Base-by-base conservation (phyloP, 495 filamentous ascomycete species). In the Diplogelasinospora grovesii region DNA sequence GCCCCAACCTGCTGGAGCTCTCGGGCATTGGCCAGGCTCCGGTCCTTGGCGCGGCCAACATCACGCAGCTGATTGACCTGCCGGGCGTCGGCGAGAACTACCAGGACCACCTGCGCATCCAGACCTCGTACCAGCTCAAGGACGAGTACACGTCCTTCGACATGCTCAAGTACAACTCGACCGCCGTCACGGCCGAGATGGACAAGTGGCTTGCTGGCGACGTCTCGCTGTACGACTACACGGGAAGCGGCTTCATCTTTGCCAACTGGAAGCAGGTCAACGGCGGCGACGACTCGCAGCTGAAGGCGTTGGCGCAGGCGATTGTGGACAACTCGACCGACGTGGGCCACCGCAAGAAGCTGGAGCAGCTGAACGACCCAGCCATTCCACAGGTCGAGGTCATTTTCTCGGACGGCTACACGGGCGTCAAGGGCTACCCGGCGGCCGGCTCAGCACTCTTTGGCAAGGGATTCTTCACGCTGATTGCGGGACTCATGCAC, bases 1-100 rank as follows among this genome's bases (percentile, higher is more conserved):
- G 71, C 5, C 74, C 77, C 8, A 56, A 62, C 6, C 55, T 81
- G 8, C 61, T 80, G 8, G 76, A 81, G 52, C 57, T 73, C 0
- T 82, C 78, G 0, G 76, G 78, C 6, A 60, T 81, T 36, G 78
- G 76, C 26, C 45, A 56, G 22, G 14, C 37, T 3, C 31, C 35
- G 8, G 46, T 75, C 13, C 52, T 77, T 2, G 26, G 56, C 9
- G 39, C 54, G 3, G 61, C 65, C 19, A 48, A 54, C 4, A 69
- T 77, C 22, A 46, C 56, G 1, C 43, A 61, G 4, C 51, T 60
- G 8, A 33, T 65, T 1, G 60, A 71, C 47, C 53, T 73, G 1
- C 66, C 73, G 1, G 71, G 70, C 19, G 71, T 75, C 18, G 71
- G 71, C 18, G 64, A 70, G 45, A 73, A 72, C 45, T 58, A 66